A percentile compares a stretch with the other conserved stretches of the same genome.
These are phyloP conservation scores for Panaeolus cyanescens DNA, from an alignment of 768 basidiomycete genomes.

Conservation along the genomic window DNA sequence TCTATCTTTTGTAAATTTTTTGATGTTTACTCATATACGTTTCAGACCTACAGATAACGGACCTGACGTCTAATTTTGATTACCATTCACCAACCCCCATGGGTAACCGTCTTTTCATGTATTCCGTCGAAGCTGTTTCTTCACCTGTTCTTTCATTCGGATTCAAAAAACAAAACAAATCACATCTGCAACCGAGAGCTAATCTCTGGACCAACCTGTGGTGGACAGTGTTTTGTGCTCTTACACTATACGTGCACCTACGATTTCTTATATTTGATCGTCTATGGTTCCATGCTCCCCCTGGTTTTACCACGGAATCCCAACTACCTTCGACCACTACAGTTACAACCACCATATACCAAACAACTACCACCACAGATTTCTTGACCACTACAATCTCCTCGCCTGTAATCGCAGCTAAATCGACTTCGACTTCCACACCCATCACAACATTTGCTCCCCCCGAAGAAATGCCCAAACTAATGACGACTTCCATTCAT, in stretches of 20 bases:
- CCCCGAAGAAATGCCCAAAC: neutral
- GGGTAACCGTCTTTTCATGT: conserved; percentile 56
- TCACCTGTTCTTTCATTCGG: conserved; percentile 52
- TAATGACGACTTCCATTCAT: conserved; percentile 1
- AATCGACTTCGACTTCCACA: neutral
- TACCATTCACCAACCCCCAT: conserved; percentile 44
- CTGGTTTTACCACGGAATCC: neutral
- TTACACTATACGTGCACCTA: neutral
- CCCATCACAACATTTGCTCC: neutral
- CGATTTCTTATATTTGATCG: neutral
- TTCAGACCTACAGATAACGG: conserved; percentile 43
- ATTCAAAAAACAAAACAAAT: conserved; percentile 20
- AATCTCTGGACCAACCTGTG: neutral
- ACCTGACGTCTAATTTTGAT: conserved; percentile 56
- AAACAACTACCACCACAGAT: neutral
- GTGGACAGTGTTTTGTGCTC: neutral
- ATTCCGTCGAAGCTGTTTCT: conserved; percentile 58
- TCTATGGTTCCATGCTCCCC: neutral
- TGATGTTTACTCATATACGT: conserved; percentile 9
- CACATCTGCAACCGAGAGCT: neutral
- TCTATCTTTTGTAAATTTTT: conserved; percentile 8
- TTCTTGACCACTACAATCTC: neutral
- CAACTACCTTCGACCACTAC: neutral
- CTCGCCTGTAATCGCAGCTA: neutral
- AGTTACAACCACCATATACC: neutral